Base-by-base conservation (phyloP, 2,329 filamentous ascomycete genomes). In the Aspergillus viridinutans region DNA sequence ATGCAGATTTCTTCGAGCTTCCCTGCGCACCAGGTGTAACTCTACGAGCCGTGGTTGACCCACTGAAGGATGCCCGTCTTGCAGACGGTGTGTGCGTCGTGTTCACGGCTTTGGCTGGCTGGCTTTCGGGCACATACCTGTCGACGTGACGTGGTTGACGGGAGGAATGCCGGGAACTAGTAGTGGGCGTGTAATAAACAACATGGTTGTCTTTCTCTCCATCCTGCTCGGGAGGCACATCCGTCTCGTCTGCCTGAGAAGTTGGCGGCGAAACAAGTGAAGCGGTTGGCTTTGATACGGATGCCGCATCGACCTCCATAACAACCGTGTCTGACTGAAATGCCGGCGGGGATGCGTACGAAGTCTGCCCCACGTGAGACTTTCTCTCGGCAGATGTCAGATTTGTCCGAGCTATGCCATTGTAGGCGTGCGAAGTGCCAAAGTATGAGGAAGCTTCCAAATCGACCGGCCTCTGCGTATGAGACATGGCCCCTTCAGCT, bases 201-300 rank as follows among this genome's bases (percentile, higher is more conserved):
- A 64, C 53, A 42, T 55, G 62, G 52, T 57, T 58, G 53, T 72
- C 72, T 25, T 67, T 67, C 49, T 71, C 69, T n/a, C 69, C 67
- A 49, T 70, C 58, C 14, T 73, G 65, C 3, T 73, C 69, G 40
- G 68, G 67, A 20, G 64, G 58, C 28, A 70, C 66, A 51, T 76
- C 75, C 54, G 67, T 69, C 56, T 77, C 75, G 53, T 76, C 76
- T 45, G 69, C 72, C 55, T 76, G 69, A 23, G 76, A 78, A 25
- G 74, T 77, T 14, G 76, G 76, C 21, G 76, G 76, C 2, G 76
- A 79, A 12, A 78, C 76, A 48, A 79, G 66, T 14, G 73, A 72
- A 43, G 69, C 70, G 21, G 70, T 66, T 5, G 73, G 70, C 50
- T 74, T 69, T 1, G 70, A 60, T 28, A 68, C 61, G 47, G 67